Evolutionary conservation across 306 rosid genomes (phyloP).

Genomic region (Rubus idaeus): DNA sequence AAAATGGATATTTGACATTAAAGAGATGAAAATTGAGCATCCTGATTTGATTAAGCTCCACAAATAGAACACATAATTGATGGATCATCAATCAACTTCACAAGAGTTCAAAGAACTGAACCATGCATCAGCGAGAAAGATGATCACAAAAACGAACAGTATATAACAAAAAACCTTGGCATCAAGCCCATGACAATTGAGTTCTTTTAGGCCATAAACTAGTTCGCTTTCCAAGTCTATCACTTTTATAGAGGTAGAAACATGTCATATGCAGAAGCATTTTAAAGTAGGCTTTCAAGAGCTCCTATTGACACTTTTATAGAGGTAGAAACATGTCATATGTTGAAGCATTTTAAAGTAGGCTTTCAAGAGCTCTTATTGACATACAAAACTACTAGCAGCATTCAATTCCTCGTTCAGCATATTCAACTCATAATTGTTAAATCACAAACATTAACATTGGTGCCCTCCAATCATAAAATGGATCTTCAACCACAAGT

Average conservation of each 20-base stretch:
- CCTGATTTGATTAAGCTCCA: background rate
- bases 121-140: background rate
- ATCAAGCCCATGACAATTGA: background rate
- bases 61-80: background rate
- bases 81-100: background rate
- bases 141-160: background rate
- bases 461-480: background rate
- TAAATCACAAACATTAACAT: background rate
- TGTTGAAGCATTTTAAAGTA: background rate
- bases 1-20: background rate
- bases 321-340: background rate
- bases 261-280: background rate
- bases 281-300: background rate
- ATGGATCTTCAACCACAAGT: background rate
- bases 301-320: background rate
- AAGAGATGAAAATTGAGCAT: background rate
- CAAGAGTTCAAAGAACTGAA: background rate
- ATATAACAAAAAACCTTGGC: background rate
- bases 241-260: background rate
- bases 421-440: background rate
- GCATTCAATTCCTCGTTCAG: constrained; percentile 1
- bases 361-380: background rate
- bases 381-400: background rate
- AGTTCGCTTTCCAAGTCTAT: background rate
- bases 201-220: background rate